Base-by-base conservation (phyloP, 2,329 filamentous ascomycete species). In the Cryphonectria parasitica region DNA sequence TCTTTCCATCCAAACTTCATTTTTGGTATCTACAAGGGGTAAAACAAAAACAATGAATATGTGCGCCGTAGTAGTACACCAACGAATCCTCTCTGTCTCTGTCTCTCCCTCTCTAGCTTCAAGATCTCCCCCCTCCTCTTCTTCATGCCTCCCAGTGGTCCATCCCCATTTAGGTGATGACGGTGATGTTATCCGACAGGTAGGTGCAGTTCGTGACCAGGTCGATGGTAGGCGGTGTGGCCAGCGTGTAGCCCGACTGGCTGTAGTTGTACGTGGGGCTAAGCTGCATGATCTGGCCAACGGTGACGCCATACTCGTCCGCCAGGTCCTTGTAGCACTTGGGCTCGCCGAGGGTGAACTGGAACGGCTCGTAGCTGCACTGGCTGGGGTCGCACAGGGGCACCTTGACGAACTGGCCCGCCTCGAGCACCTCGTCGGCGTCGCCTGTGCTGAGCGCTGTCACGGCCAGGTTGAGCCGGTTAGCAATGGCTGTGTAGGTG, bases 301-400 rank as follows among this genome's bases (percentile, higher is more conserved):
- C 56, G 28, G 66, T 67, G 28, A 31, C 25, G 41, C 58, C 58
- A 56, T 67, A 62, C 66, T 67, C 39, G 41, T 67, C 66, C 28
- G 66, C 66, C 66, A 67, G 56, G 66, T 67, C 66, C 66, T 67
- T 67, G 66, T 67, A 67, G 56, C 22, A n/a, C 66, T 67, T 36
- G 25, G 25, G 34, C 4, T 52, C 28, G 28, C 56, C 41, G 25
- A 62, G 17, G 4, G 25, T 36, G 66, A 67, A 67, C 56, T 67
- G 66, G 66, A 61, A 67, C 2, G 66, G 66, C 66, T 62, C 28
- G 28, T 61, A 67, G 54, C 41, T 61, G 66, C 66, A 67, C 39
- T 22, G 0, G 39, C 36, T 49, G 25, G 56, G 56, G 28, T 34
- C 39, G 66, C 66, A 67, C 54, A 67, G 66, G 8, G 66, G 66